phyloP scores from a whole-genome alignment of 768 basidiomycete species.

The Psilocybe sp. region DNA sequence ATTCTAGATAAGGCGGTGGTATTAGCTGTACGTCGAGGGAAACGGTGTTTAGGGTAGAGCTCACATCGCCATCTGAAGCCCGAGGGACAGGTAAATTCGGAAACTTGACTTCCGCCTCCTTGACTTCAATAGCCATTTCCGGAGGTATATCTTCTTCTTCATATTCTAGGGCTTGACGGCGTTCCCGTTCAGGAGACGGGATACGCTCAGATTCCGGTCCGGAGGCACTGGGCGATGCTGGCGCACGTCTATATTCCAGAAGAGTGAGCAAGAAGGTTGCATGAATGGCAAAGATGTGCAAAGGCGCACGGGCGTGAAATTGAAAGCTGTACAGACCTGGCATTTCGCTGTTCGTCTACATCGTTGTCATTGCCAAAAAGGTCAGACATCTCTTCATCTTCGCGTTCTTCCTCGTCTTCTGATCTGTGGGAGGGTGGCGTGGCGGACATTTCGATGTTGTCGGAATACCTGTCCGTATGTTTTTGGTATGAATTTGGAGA shows the following conservation, averaged over 20 bases:
- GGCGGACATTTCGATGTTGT: slow-evolving; percentile 43
- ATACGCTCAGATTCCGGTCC: slow-evolving; percentile 61
- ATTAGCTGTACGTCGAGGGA: slow-evolving; percentile 1
- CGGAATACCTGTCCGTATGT: slow-evolving; percentile 10
- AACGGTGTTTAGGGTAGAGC: slow-evolving; percentile 18
- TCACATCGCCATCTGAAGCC: slow-evolving; percentile 79
- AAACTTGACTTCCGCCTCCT: slow-evolving; percentile 72
- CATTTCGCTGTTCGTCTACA: slow-evolving; percentile 44
- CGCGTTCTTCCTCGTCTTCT: slow-evolving; percentile 28
- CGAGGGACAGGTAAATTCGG: slow-evolving; percentile 86
- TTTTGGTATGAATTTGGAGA: slow-evolving; percentile 23
- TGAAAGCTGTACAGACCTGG: slow-evolving; percentile 39
- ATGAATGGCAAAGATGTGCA: slow-evolving; percentile 6
- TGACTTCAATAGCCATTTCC: slow-evolving; percentile 50
- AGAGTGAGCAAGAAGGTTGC: slow-evolving; percentile 3
- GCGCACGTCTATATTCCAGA: slow-evolving; percentile 20
- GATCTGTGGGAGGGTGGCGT: slow-evolving; percentile 17
- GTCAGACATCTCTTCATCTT: slow-evolving; percentile 68
- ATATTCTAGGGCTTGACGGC: slow-evolving; percentile 75
- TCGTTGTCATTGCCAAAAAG: slow-evolving; percentile 76
- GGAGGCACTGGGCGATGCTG: slow-evolving; percentile 46
- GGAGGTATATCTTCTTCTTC: slow-evolving; percentile 71
- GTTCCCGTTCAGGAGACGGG: slow-evolving; percentile 59
- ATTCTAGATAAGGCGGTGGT: slow-evolving; percentile 41
- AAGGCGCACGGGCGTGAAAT: slow-evolving; percentile 5